Evolutionary conservation across 768 basidiomycete species (phyloP), one percentile per base, ranked within the genome.

Genomic region (Psilocybe tampanensis): DNA sequence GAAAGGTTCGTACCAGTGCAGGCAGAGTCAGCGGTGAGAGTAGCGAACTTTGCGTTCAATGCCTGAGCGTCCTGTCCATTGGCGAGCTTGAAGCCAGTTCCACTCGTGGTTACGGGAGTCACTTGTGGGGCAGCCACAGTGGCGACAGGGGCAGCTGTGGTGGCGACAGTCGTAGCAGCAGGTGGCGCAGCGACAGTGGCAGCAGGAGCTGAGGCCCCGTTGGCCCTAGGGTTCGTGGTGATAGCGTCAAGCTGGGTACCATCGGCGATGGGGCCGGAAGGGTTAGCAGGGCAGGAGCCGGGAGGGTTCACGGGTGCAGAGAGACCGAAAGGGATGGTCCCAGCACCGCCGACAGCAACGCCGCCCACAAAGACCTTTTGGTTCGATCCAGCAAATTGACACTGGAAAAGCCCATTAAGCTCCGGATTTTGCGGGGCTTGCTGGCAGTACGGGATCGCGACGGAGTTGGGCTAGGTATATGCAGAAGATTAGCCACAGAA

Each of bases 351-450:
- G 8, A 69, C 44, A 6, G 73, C 66, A 23, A 72, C 69, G 39
- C 75, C 74, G 41, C 75, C 75, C 22, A 70, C 75, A 63, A 82
- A 80, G 17, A 68, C 64, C 17, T 75, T 63, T 59, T 75, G 75
- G 52, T 80, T 72, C 0, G 76, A 72, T 9, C 78, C 73, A 1
- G 66, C 64, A 60, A 80, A 80, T 63, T 83, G 79, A 59, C 80
- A 81, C 44, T 83, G 81, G 76, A 82, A 81, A n/a, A 83, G 69
- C 1, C 80, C 80, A 44, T 75, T 71, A 26, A 83, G 77, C 64
- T 82, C 80, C 0, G 67, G 39, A 58, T 82, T 81, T 68, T 72
- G 71, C 9, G 81, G 80, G 0, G 79, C 78, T 15, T 67, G 63
- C 56, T 82, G 80, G 64, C 81, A 83, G 64, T 81, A 83, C 6